Conservation (phyloP, 768 basidiomycete species). For the Candolleomyces efflorescens region DNA sequence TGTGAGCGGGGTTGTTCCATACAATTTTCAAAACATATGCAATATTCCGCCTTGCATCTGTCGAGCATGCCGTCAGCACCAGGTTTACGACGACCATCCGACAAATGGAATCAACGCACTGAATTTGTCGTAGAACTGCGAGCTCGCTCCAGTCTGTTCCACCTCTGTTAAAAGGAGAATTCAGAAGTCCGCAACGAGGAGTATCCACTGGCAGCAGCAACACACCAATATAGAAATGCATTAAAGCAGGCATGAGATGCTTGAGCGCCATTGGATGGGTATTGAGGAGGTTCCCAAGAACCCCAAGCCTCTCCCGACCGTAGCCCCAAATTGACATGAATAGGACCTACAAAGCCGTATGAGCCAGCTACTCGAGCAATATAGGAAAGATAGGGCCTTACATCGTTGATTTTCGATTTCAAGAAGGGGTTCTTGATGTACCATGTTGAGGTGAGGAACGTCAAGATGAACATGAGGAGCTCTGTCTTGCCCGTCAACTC, state of each 20-base stretch:
- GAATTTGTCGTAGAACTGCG: constrained; percentile 99
- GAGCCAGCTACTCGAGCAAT: neutral
- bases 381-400: constrained; percentile 26
- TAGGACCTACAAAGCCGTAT: constrained; percentile 45
- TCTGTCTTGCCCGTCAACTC: constrained; percentile 84
- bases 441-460: constrained; percentile 91
- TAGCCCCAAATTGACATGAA: constrained; percentile 71
- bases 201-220: neutral
- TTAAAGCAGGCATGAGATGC: constrained; percentile 86
- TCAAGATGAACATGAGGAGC: constrained; percentile 80
- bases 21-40: constrained; percentile 83
- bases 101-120: constrained; percentile 44
- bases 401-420: constrained; percentile 94
- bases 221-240: constrained; percentile 92
- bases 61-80: neutral
- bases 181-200: neutral
- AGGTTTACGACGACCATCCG: neutral
- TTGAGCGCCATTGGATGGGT: constrained; percentile 80
- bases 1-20: constrained; percentile 88
- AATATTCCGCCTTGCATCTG: constrained; percentile 66
- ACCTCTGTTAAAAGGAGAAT: constrained; percentile 60
- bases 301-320: constrained; percentile 60
- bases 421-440: constrained; percentile 99
- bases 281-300: constrained; percentile 81
- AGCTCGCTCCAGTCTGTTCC: constrained; percentile 95